Base-by-base conservation (phyloP, 2,329 filamentous ascomycete species). In the Ascochyta clinopodiicola region DNA sequence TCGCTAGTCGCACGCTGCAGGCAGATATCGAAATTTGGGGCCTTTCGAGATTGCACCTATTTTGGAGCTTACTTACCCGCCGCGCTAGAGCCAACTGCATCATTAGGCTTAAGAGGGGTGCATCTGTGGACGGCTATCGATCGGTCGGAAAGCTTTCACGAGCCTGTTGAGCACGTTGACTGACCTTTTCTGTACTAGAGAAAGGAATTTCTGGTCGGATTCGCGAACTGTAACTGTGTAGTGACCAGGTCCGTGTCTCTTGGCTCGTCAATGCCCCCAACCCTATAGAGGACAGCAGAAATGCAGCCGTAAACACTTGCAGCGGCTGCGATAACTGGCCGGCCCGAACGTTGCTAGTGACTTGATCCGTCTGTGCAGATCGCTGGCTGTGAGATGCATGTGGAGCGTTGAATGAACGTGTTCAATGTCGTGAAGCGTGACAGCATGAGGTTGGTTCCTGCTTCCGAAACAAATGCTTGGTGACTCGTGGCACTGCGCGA, bases 281-380 rank as follows among this genome's bases (percentile, higher is more conserved):
- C 66, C 63, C 63, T 56, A 64, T 66, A 64, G 60, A 61, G 64
- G 51, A 61, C 69, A 70, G 62, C 49, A 47, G 31, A 40, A 44
- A 27, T 48, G 48, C 38, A 48, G 31, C 44, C 54, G 54, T 57
- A 29, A 57, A 70, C 64, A 72, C 72, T 70, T 73, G 74, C 71
- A 75, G 73, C 72, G 70, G 72, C 62, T 65, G 66, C 69, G 71
- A 73, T 75, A 73, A 73, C 64, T 74, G 69, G 67, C 69, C 74
- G 72, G 68, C 64, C 72, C 73, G 71, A 59, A 70, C 68, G 74
- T 71, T 73, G 61, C 64, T 71, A 62, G 56, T 67, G 63, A 69
- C 67, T 60, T 43, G 63, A 67, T 66, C 67, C 63, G 68, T 60
- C 53, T 55, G 34, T 51, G 72, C 59, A 67, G 74, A 75, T 76